Evolutionary conservation across 2,329 filamentous ascomycete genomes (phyloP), one percentile per base, ranked within the genome.

Genomic region (Emergomyces orientalis): DNA sequence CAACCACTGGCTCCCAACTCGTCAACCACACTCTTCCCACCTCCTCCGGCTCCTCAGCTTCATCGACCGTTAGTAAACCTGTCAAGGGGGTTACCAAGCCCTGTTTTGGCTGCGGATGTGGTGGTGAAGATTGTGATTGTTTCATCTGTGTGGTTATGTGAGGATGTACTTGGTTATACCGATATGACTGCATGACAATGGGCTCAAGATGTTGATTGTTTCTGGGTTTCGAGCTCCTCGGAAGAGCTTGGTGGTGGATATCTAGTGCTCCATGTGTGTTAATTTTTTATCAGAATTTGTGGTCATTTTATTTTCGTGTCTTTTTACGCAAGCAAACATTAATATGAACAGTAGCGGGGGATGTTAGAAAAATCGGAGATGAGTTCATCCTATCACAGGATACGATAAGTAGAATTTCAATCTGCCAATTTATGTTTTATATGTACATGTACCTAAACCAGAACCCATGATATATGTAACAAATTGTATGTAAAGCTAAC

Each of bases 111-210:
- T 77, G 75, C 59, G 75, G 75, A 54, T 77, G 75, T 37, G 74
- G 75, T 7, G 75, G 74, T 64, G 74, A 75, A 57, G 74, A 75
- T 45, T 77, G 75, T 41, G 75, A 77, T 63, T 76, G 73, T 61
- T 75, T 74, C 59, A 73, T 77, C 61, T 77, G 75, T 63, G 73
- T 70, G 13, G 73, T 77, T 62, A 77, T 77, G 75, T 77, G 68
- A 74, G 27, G 3, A 27, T 22, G 34, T n/a, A 2, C 22, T 19
- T 30, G 27, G 17, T 13, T 14, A 8, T 45, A 17, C 41, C 4
- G 14, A 47, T 30, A 47, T 32, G 30, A 45, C 25, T 17, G 19
- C 7, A 19, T 27, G 7, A n/a, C 14, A 22, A 7, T 13, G 14
- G n/a, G 25, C 34, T 22, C 2, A 34, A 58, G 55, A 54, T 54